Conservation (phyloP, 768 basidiomycete species). For the Tulasnella calospora region DNA sequence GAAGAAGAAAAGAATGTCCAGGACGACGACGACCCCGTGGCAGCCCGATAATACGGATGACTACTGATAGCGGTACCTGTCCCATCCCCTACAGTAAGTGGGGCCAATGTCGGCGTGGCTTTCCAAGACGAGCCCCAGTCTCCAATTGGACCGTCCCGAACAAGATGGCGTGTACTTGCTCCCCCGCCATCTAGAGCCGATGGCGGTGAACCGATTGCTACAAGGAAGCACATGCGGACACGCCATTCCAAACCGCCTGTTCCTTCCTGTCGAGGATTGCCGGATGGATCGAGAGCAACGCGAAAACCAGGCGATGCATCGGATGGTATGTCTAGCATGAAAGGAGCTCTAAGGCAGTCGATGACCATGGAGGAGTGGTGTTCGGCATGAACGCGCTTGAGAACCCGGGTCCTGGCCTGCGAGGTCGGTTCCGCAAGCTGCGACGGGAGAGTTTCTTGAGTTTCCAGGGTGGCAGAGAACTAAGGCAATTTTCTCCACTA, state of each 20-base stretch:
- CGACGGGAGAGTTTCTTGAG: slow-evolving; percentile 76
- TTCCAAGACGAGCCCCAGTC: slow-evolving; percentile 70
- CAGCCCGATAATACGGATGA: not conserved
- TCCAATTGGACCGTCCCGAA: slow-evolving; percentile 54
- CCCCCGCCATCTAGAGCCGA: slow-evolving; percentile 43
- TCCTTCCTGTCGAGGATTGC: slow-evolving; percentile 38
- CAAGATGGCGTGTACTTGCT: slow-evolving; percentile 49
- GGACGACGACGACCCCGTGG: not conserved
- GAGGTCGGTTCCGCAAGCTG: slow-evolving; percentile 41
- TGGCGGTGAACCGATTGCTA: slow-evolving; percentile 49
- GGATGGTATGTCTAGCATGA: slow-evolving; percentile 86
- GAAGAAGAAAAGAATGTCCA: slow-evolving; percentile 12
- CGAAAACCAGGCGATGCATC: slow-evolving; percentile 87
- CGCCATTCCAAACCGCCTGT: slow-evolving; percentile 87
- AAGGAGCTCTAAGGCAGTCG: slow-evolving; percentile 70
- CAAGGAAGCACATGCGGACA: slow-evolving; percentile 78
- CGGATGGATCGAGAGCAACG: slow-evolving; percentile 39
- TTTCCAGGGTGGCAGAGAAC: slow-evolving; percentile 85
- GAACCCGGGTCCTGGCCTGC: slow-evolving; percentile 37
- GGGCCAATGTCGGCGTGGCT: slow-evolving; percentile 54
- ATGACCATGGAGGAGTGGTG: slow-evolving; percentile 72
- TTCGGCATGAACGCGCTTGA: slow-evolving; percentile 78
- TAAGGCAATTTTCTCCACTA: slow-evolving; percentile 34
- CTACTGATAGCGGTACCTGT: slow-evolving; percentile 38
- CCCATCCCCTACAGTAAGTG: slow-evolving; percentile 53